Conservation (phyloP, 148 eudicot species). For the Chenopodium suecicum region DNA sequence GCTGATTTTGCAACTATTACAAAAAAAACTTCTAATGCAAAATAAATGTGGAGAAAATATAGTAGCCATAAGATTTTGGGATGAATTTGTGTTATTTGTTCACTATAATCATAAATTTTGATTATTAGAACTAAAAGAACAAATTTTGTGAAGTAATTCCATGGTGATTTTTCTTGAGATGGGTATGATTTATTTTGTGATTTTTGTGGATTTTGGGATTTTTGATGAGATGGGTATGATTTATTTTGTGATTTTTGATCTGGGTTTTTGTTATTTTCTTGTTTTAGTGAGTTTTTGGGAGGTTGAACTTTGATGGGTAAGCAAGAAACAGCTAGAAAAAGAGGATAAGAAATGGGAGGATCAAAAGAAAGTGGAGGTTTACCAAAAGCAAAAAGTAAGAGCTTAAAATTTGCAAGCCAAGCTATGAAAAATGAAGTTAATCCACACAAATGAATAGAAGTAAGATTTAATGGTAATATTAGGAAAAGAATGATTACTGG, state of each 20-base stretch:
- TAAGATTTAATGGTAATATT: slow-evolving; percentile 37
- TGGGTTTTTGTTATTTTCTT: not conserved
- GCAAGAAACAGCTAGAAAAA: slow-evolving; percentile 39
- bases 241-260: slow-evolving; percentile 8
- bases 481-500: slow-evolving; percentile 38
- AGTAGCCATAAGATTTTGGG: slow-evolving; percentile 32
- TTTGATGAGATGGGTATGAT: slow-evolving; percentile 9
- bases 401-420: slow-evolving; percentile 58
- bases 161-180: slow-evolving; percentile 20
- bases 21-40: slow-evolving; percentile 40
- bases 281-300: not conserved
- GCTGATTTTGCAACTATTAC: slow-evolving; percentile 32
- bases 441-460: slow-evolving; percentile 43
- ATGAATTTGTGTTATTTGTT: slow-evolving; percentile 25
- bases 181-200: slow-evolving; percentile 1
- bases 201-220: slow-evolving; percentile 3
- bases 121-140: slow-evolving; percentile 26
- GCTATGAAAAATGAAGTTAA: slow-evolving; percentile 43
- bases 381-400: slow-evolving; percentile 45
- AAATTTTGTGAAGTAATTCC: slow-evolving; percentile 39
- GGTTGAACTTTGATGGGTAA: slow-evolving; percentile 42
- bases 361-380: slow-evolving; percentile 36
- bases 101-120: slow-evolving; percentile 25
- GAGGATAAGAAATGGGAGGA: slow-evolving; percentile 29
- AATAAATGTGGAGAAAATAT: slow-evolving; percentile 38